These are phyloP conservation scores for Ramaria sp. DNA, from an alignment of 768 basidiomycete genomes.

Conservation along the genomic window DNA sequence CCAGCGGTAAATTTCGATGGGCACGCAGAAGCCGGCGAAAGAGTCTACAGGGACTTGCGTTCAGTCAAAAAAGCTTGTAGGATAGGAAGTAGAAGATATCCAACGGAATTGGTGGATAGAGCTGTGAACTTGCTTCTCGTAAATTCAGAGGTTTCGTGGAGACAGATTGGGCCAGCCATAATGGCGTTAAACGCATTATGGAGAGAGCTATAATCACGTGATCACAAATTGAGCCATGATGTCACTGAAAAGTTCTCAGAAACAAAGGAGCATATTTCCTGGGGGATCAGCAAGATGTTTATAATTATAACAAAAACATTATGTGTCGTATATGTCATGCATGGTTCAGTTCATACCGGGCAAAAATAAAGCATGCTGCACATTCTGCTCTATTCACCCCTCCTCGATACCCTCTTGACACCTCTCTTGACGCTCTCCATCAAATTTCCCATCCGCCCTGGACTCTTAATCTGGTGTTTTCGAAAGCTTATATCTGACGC, in stretches of 20 bases:
- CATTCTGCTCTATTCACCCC: not conserved
- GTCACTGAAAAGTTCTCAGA: no score
- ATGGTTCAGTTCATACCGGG: not conserved
- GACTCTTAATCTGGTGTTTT: not conserved
- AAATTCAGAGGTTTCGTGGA: slow-evolving; percentile 48
- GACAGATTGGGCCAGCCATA: slow-evolving; percentile 38
- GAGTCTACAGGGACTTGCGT: slow-evolving; percentile 34
- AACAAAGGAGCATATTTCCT: no score
- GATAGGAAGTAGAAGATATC: slow-evolving; percentile 17
- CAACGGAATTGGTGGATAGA: slow-evolving; percentile 80
- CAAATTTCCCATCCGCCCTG: not conserved
- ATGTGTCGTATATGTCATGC: not conserved
- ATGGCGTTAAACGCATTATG: slow-evolving; percentile 14
- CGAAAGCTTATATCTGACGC: not conserved
- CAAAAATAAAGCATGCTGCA: not conserved
- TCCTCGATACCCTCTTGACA: slow-evolving; percentile 7
- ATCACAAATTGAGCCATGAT: no score
- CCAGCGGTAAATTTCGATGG: slow-evolving; percentile 58
- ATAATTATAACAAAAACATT: no score
- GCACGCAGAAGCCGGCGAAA: slow-evolving; percentile 74
- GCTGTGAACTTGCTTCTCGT: slow-evolving; percentile 48
- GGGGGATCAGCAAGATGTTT: no score
- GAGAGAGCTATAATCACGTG: no score
- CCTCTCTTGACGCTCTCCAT: slow-evolving; percentile 2
- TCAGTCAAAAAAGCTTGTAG: not conserved